Evolutionary conservation across 306 rosid species (phyloP).

Genomic region (Corylus avellana): DNA sequence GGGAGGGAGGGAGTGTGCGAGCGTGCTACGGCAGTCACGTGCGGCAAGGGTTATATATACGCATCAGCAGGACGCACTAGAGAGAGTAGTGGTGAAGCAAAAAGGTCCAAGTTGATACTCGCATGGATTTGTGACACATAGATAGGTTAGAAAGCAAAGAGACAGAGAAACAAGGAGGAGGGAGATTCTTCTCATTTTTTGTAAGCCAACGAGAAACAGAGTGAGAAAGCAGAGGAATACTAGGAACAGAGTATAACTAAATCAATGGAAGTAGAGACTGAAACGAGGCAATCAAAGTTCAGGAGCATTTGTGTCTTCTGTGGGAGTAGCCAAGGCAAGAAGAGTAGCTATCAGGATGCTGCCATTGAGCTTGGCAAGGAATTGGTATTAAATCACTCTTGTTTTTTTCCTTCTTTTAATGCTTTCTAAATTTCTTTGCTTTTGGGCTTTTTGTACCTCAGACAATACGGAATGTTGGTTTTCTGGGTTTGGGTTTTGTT

Average conservation of each 20-base stretch:
- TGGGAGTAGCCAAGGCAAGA: conserved; percentile 98
- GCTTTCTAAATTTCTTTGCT: not conserved
- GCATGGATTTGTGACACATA: conserved; percentile 32
- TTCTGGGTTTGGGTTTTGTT: conserved; percentile 11
- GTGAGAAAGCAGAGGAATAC: not conserved
- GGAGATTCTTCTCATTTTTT: conserved; percentile 31
- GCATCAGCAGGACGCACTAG: conserved; percentile 28
- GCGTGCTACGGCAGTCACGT: conserved; percentile 60
- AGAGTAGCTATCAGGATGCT: conserved; percentile 87
- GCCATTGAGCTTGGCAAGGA: conserved; percentile 97
- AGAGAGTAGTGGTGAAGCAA: conserved; percentile 29
- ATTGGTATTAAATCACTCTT: conserved; percentile 53
- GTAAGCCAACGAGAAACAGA: not conserved
- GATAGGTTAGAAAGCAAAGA: conserved; percentile 32
- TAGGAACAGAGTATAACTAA: not conserved
- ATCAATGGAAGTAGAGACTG: conserved; percentile 69
- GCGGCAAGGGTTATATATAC: conserved; percentile 59
- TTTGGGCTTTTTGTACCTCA: not conserved
- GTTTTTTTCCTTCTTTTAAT: not conserved
- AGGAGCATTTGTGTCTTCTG: conserved; percentile 94
- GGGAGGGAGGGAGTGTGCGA: no score
- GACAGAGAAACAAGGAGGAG: conserved; percentile 21
- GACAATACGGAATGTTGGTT: conserved; percentile 2
- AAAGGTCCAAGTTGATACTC: conserved; percentile 31
- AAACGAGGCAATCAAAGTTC: conserved; percentile 73